phyloP scores from a whole-genome alignment of 1,139 yeast genomes.

The Hemisphaericaspora lyxosophila region DNA sequence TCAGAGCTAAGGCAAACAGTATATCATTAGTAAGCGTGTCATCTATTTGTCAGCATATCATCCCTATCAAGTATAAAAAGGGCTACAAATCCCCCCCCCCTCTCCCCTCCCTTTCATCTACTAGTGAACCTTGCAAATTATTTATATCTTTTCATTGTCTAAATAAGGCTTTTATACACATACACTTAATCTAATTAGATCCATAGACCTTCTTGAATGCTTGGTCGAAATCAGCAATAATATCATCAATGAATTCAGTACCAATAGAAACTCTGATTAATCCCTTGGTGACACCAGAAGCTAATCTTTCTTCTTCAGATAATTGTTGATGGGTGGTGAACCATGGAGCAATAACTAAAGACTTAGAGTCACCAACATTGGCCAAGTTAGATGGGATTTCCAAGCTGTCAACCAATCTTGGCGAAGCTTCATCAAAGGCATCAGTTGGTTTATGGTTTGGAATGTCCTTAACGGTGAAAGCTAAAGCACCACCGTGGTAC shows the following conservation, averaged over 20 bases:
- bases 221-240: slow-evolving; percentile 83
- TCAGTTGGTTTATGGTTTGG: slow-evolving; percentile 42
- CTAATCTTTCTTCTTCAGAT: slow-evolving; percentile 71
- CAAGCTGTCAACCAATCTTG: slow-evolving; percentile 76
- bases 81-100: too few species aligned
- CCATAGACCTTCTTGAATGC: slow-evolving; percentile 59
- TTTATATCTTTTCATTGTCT: too few species aligned
- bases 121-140: too few species aligned
- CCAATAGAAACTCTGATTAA: slow-evolving; percentile 88
- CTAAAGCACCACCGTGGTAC: slow-evolving; percentile 75
- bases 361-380: slow-evolving; percentile 94
- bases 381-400: slow-evolving; percentile 89
- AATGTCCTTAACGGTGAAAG: slow-evolving; percentile 80
- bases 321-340: slow-evolving; percentile 95
- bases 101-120: too few species aligned
- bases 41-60: too few species aligned
- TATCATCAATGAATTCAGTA: slow-evolving; percentile 85
- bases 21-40: too few species aligned
- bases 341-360: slow-evolving; percentile 92
- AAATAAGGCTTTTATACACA: too few species aligned
- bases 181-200: not conserved
- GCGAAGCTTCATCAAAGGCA: slow-evolving; percentile 72
- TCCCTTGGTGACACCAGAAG: slow-evolving; percentile 85
- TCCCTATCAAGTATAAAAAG: too few species aligned
- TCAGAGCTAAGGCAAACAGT: too few species aligned